These are phyloP conservation scores for Monosporozyma yasuniensis DNA, from an alignment of 805 yeast genomes.

Conservation along the genomic window DNA sequence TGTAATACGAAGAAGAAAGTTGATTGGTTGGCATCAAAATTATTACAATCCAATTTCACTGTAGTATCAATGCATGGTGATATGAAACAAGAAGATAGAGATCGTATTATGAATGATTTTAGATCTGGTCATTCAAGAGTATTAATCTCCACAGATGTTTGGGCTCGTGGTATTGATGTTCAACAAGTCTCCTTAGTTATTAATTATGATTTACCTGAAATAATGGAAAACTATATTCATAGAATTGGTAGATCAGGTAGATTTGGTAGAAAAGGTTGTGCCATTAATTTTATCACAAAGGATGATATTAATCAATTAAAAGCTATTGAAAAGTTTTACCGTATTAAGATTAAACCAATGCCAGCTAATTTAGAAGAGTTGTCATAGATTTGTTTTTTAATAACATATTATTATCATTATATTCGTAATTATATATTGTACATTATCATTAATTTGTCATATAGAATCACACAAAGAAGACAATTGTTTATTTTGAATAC, in stretches of 20 bases:
- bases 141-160: conserved; percentile 85
- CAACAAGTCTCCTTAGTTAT: conserved; percentile 94
- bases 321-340: conserved; percentile 84
- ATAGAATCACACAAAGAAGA: conserved; percentile 11
- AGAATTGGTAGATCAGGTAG: conserved; percentile 98
- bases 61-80: conserved; percentile 95
- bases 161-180: conserved; percentile 97
- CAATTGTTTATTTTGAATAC: conserved; percentile 23
- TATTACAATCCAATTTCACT: conserved; percentile 74
- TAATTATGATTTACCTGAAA: conserved; percentile 85
- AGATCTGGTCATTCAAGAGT: conserved; percentile 91
- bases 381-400: conserved; percentile 16
- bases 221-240: conserved; percentile 90
- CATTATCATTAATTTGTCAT: not conserved
- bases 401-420: not conserved
- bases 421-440: not conserved
- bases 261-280: conserved; percentile 97
- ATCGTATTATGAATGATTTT: conserved; percentile 90
- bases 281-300: conserved; percentile 84
- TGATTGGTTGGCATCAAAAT: conserved; percentile 71
- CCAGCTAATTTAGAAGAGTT: conserved; percentile 61
- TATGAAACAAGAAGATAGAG: conserved; percentile 89
- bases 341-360: conserved; percentile 87
- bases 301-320: conserved; percentile 66
- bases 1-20: conserved; percentile 95